Conservation (phyloP, 2,329 filamentous ascomycete species). For the Fusarium fujikuroi region DNA sequence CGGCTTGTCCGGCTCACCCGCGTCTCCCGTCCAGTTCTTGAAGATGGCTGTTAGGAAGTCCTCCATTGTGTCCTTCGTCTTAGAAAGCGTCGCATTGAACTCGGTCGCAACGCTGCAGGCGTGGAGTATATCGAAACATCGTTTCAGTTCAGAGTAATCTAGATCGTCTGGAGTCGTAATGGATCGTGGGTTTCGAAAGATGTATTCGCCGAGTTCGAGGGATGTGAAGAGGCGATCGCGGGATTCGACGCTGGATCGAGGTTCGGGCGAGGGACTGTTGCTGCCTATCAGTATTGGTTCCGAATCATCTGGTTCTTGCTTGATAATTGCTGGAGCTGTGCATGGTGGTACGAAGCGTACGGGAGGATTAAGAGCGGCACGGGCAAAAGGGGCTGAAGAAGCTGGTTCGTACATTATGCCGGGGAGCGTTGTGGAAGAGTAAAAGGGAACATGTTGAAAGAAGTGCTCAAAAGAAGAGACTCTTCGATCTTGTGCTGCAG, state of each 20-base stretch:
- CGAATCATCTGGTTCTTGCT: not conserved
- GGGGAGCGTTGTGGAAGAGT: not conserved
- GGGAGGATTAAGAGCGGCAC: not conserved
- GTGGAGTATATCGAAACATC: slow-evolving; percentile 49
- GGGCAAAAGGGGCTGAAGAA: not conserved
- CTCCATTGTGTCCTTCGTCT: slow-evolving; percentile 47
- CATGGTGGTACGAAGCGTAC: not conserved
- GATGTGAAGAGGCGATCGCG: slow-evolving; percentile 43
- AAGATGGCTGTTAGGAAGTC: slow-evolving; percentile 48
- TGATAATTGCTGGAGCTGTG: not conserved
- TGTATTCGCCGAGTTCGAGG: slow-evolving; percentile 35
- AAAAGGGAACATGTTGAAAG: not conserved
- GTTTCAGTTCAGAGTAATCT: slow-evolving; percentile 43
- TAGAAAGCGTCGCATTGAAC: slow-evolving; percentile 27
- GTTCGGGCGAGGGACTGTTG: slow-evolving; percentile 22
- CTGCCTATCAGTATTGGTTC: slow-evolving; percentile 24
- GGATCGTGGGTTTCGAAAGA: slow-evolving; percentile 25
- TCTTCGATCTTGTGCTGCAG: fast-evolving
- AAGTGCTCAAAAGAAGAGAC: not conserved
- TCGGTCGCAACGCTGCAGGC: slow-evolving; percentile 47
- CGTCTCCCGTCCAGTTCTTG: slow-evolving; percentile 39
- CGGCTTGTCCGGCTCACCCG: slow-evolving; percentile 30
- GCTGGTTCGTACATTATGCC: not conserved
- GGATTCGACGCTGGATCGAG: slow-evolving; percentile 22
- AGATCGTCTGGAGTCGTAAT: slow-evolving; percentile 44